Base-by-base conservation (phyloP, 2,329 filamentous ascomycete genomes). In the Geosmithia flava region DNA sequence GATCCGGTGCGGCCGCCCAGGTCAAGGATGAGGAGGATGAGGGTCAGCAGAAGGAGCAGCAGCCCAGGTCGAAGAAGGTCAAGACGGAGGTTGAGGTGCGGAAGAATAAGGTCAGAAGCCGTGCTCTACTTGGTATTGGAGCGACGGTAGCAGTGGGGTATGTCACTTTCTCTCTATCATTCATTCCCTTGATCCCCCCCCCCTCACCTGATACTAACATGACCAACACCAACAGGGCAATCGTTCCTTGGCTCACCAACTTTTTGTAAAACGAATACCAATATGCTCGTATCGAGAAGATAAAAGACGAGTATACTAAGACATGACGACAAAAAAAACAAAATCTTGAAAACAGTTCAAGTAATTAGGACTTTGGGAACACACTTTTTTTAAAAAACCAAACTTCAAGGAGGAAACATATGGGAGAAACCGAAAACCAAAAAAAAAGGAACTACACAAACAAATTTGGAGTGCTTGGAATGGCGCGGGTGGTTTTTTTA, bases 141-240 rank as follows among this genome's bases (percentile, higher is more conserved):
- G 88, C 88, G 50, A 93, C 87, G 44, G 75, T 96, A 62, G 87
- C 87, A 49, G 77, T 96, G 64, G 90, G 90, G 93, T 97, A 78
- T 30, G 7, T 30, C 29, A 11, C 11, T 30, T 30, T 30, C 11
- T 30, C 29, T 30, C 11, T 30, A 6, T 30, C 11, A 7, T 30
- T 11, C 11, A 7, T 30, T 30, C 29, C 29, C 29, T 30, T 30
- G n/a, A 30, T 30, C 29, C 29, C 11, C 29, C 6, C 11, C 29
- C 29, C 29, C 6, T 30, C n/a, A 11, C 29, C 33, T 13, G 30
- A 20, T 19, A 39, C n/a, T 16, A 20, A n/a, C n/a, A n/a, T 37
- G 37, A 39, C 46, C 44, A 45, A 44, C 40, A 4, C 33, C 15
- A 15, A 30, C 39, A 50, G 44, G 15, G 50, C 50, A 20, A 43